phyloP scores from a whole-genome alignment of 805 yeast genomes.

The Starmera caribaea region DNA sequence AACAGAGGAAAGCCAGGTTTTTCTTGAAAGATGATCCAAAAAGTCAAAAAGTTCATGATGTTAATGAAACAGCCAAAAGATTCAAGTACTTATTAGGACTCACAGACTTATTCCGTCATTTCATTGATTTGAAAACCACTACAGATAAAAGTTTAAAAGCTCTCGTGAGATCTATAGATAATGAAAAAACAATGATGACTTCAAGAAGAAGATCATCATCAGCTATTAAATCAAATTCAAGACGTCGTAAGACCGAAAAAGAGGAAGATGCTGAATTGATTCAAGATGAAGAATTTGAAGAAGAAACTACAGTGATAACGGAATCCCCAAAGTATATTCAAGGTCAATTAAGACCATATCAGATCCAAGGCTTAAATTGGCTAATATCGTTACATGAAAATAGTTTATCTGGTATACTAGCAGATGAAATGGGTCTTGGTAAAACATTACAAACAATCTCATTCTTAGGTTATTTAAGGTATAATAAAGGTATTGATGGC shows the following conservation, averaged over 20 bases:
- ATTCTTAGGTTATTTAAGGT: constrained; percentile 80
- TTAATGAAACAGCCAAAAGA: constrained; percentile 65
- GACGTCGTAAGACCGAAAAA: constrained; percentile 83
- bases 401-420: constrained; percentile 82
- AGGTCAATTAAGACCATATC: constrained; percentile 83
- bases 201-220: constrained; percentile 11
- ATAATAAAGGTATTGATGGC: constrained; percentile 69
- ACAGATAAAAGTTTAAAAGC: constrained; percentile 66
- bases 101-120: constrained; percentile 82
- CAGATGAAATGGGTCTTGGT: constrained; percentile 98
- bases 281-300: constrained; percentile 66
- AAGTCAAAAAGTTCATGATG: constrained; percentile 42
- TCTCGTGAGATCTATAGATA: constrained; percentile 47
- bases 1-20: constrained; percentile 37
- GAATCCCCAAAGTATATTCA: constrained; percentile 75
- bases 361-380: constrained; percentile 94
- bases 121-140: constrained; percentile 72
- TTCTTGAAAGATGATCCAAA: constrained; percentile 46
- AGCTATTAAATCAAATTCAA: constrained; percentile 18
- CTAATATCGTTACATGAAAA: constrained; percentile 81
- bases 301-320: constrained; percentile 61
- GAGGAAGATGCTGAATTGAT: constrained; percentile 93
- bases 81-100: constrained; percentile 73
- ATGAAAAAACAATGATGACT: constrained; percentile 28
- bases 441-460: constrained; percentile 93